Evolutionary conservation across 1,284 basidiomycete species (phyloP).

Genomic region (Cryptococcus sp.): DNA sequence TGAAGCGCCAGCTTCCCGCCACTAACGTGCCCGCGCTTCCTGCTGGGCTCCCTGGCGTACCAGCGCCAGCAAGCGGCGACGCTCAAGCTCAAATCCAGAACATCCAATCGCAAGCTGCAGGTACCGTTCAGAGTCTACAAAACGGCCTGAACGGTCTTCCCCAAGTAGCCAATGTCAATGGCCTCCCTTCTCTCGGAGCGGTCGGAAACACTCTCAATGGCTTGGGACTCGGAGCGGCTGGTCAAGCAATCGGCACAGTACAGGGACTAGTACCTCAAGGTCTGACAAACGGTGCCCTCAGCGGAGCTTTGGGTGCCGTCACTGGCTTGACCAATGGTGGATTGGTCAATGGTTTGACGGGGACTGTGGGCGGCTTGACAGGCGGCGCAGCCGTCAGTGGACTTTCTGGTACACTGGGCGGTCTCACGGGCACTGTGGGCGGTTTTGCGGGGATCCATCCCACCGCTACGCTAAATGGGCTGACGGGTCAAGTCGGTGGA

Average conservation of each 20-base stretch:
- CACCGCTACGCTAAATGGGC: neutral
- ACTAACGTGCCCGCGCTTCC: neutral
- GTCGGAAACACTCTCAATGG: too few species aligned
- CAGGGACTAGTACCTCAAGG: neutral
- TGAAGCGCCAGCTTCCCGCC: neutral
- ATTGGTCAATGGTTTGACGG: too few species aligned
- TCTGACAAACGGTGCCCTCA: neutral
- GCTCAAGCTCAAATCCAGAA: too few species aligned
- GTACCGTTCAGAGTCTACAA: too few species aligned
- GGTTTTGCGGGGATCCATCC: slow-evolving; percentile 4
- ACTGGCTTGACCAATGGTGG: slow-evolving; percentile 1
- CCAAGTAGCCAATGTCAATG: neutral
- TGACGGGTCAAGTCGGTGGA: neutral
- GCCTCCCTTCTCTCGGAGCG: neutral
- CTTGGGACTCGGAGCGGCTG: neutral
- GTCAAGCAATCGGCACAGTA: neutral
- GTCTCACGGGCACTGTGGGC: slow-evolving; percentile 6
- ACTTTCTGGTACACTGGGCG: neutral
- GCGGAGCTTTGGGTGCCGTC: slow-evolving; percentile 1
- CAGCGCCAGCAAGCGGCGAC: too few species aligned
- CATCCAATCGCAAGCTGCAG: too few species aligned
- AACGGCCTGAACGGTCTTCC: too few species aligned
- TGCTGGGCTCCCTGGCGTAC: too few species aligned
- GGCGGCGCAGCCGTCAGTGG: neutral
- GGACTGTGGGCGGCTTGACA: neutral